Conservation (phyloP, 495 filamentous ascomycete species). For the Choiromyces venosus region DNA sequence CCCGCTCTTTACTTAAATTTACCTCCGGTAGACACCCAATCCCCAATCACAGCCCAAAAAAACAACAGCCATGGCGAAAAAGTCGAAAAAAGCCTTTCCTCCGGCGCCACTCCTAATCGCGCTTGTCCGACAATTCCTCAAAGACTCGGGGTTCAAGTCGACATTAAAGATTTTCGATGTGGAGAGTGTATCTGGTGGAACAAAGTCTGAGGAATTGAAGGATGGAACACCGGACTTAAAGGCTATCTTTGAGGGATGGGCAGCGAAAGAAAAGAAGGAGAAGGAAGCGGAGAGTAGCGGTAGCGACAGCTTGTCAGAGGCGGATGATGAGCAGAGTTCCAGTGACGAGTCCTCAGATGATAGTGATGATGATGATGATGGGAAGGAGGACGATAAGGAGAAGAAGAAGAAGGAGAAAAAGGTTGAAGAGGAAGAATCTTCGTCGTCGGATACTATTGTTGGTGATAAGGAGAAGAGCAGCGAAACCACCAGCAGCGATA, state of each 20-base stretch:
- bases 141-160: conserved; percentile 31
- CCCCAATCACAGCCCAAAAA: neutral
- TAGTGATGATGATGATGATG: conserved; percentile 19
- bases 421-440: neutral
- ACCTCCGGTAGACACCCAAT: neutral
- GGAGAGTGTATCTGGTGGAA: conserved; percentile 14
- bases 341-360: conserved; percentile 23
- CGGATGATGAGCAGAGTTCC: conserved; percentile 31
- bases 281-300: conserved; percentile 7
- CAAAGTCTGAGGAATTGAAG: conserved; percentile 23
- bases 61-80: conserved; percentile 17
- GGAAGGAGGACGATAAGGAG: conserved; percentile 12
- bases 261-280: conserved; percentile 10
- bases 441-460: conserved; percentile 2
- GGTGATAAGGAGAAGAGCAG: neutral
- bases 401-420: conserved; percentile 3
- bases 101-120: conserved; percentile 32
- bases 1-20: neutral
- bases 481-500: neutral
- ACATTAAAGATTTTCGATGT: conserved; percentile 32
- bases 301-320: conserved; percentile 35
- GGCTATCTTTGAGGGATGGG: conserved; percentile 29
- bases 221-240: conserved; percentile 19
- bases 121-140: conserved; percentile 36
- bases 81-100: conserved; percentile 19